Conservation (phyloP, 345 rosid species). For the Eucalyptus erythrocorys region DNA sequence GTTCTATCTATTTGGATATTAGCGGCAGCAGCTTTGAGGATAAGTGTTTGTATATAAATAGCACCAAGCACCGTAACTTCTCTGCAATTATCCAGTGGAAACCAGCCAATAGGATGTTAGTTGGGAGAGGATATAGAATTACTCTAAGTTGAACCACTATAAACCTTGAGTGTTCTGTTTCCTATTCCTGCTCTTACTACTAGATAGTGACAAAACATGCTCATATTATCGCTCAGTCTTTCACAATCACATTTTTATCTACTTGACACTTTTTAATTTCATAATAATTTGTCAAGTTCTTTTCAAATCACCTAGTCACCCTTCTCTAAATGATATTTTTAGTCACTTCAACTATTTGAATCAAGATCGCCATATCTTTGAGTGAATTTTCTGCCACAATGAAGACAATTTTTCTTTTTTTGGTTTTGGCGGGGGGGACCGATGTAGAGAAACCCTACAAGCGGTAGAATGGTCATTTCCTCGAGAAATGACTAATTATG, state of each 20-base stretch:
- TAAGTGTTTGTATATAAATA: not conserved
- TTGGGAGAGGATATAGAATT: not conserved
- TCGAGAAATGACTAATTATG: not conserved
- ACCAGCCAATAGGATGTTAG: not conserved
- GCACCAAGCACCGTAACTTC: not conserved
- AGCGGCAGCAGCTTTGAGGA: accelerated
- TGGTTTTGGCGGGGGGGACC: not conserved
- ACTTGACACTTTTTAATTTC: not conserved
- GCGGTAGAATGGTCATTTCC: not conserved
- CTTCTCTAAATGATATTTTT: not conserved
- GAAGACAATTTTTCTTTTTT: not conserved
- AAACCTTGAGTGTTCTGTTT: too few species aligned
- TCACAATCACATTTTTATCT: not conserved
- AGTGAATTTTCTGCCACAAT: not conserved
- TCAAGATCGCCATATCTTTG: not conserved
- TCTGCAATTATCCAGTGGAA: not conserved
- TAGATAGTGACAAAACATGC: not conserved
- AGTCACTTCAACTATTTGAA: not conserved
- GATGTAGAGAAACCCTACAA: not conserved
- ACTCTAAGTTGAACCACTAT: not conserved
- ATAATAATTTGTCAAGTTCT: not conserved
- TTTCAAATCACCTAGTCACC: not conserved
- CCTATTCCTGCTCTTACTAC: too few species aligned
- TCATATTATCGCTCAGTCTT: not conserved
- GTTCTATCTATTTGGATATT: not conserved